Evolutionary conservation across 768 basidiomycete species (phyloP), one percentile per base, ranked within the genome.

Genomic region (Lentinus brumalis): DNA sequence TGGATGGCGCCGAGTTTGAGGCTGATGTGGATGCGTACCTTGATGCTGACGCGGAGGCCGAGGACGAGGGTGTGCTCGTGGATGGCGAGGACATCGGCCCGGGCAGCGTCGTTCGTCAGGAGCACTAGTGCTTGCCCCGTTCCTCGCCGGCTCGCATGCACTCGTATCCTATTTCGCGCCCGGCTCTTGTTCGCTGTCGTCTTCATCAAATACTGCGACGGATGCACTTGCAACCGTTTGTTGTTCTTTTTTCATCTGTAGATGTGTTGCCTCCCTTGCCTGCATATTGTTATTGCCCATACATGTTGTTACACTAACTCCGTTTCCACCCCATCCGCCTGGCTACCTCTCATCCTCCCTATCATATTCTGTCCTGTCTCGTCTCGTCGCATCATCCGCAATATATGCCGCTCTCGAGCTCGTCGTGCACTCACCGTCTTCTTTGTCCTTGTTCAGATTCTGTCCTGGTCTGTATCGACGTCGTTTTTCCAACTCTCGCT

Each of bases 51-150:
- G 65, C 52, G 26, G 67, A 67, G 6, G 69, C 57, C 14, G 67
- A 67, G 18, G 71, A 66, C 26, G 69, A 71, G 8, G 72, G 71
- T 21, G 66, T 71, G 8, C 65, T 74, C 32, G 68, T 74, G 16
- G 73, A 72, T 39, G 69, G 65, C 35, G 65, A 71, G 31, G 69
- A 67, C 39, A 70, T 71, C 39, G 68, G 66, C 2, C 69, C 69
- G 14, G 73, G 68, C 29, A 66, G 68, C 53, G 68, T 71, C 41
- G 71, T 67, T 44, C 58, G 65, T 14, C 70, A 71, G 56, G 72
- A 73, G 62, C 69, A 70, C 54, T 71, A 50, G 59, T 49, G 18
- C 15, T 39, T 31, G 6, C 44, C 57, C n/a, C 15, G n/a, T 4
- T 38, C 7, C 30, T 9, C 44, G 10, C 39, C 45, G 5, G 32